Percentiles rank a stretch among this genome's conserved stretches.
phyloP scores from a whole-genome alignment of 169 alveolate species.

The Eimeria necatrix region DNA sequence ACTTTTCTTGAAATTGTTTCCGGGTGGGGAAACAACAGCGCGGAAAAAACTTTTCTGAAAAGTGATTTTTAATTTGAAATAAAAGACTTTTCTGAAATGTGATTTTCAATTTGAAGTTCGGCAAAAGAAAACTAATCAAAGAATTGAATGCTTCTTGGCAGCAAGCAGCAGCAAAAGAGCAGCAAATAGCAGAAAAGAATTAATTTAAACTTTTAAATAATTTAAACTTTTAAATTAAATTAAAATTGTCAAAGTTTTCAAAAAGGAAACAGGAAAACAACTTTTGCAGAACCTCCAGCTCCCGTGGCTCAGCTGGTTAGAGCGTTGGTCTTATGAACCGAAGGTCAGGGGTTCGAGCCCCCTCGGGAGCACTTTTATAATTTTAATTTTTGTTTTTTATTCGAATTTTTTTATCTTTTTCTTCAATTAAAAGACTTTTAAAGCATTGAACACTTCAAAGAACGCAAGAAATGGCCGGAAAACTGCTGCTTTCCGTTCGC shows the following conservation, averaged over 20 bases:
- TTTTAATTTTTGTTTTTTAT: no score
- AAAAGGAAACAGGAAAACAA: neutral
- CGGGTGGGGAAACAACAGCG: no score
- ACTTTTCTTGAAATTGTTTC: no score
- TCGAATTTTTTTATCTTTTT: no score
- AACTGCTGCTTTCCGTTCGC: no score
- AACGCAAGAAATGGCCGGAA: neutral
- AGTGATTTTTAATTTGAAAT: no score
- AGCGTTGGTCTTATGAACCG: slow-evolving; percentile 76
- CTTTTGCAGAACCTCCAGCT: neutral
- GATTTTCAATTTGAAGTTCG: neutral
- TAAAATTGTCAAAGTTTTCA: neutral
- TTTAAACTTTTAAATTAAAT: neutral
- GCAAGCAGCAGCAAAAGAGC: no score
- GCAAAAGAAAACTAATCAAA: neutral
- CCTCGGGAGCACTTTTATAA: slow-evolving; percentile 7
- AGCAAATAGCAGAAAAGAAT: no score
- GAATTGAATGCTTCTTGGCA: neutral
- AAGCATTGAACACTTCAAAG: neutral
- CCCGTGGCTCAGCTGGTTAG: slow-evolving; percentile 76
- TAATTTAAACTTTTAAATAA: neutral
- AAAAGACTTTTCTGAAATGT: no score
- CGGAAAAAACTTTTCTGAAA: no score
- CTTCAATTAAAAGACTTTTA: no score
- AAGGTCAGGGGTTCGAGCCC: slow-evolving; percentile 69